Evolutionary conservation across 2,329 filamentous ascomycete species (phyloP).

Genomic region (Chrysoporthe deuterocubensis): DNA sequence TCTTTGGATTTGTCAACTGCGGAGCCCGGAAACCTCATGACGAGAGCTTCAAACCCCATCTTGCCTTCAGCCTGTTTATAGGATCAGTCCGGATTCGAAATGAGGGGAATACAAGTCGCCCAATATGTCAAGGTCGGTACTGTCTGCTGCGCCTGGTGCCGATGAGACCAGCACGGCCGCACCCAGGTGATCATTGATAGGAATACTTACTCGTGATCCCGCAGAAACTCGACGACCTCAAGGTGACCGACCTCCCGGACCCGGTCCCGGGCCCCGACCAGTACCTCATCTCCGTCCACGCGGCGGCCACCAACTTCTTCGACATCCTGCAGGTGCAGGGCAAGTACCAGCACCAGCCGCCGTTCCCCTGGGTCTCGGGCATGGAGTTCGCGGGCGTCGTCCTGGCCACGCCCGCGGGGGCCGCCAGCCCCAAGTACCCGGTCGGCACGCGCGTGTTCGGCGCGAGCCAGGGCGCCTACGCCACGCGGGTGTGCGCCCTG

Average conservation of each 20-base stretch:
- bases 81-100: slow-evolving; percentile 28
- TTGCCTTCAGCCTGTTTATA: neutral
- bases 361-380: slow-evolving; percentile 86
- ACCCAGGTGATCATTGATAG: neutral
- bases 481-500: slow-evolving; percentile 70
- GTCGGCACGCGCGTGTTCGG: slow-evolving; percentile 86
- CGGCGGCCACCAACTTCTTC: slow-evolving; percentile 93
- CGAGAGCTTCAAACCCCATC: neutral
- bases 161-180: neutral
- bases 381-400: slow-evolving; percentile 85
- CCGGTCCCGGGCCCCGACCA: slow-evolving; percentile 72
- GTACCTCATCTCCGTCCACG: slow-evolving; percentile 86
- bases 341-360: slow-evolving; percentile 92
- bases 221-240: slow-evolving; percentile 79
- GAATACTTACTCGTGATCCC: neutral
- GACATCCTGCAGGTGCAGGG: slow-evolving; percentile 93
- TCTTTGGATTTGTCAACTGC: neutral
- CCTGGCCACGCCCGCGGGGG: slow-evolving; percentile 63
- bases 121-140: slow-evolving; percentile 41
- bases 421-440: slow-evolving; percentile 63
- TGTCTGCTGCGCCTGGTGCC: slow-evolving; percentile 20
- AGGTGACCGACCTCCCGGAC: slow-evolving; percentile 73
- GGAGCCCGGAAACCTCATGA: neutral
- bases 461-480: slow-evolving; percentile 83
- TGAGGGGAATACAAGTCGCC: slow-evolving; percentile 41